Evolutionary conservation across 2,329 filamentous ascomycete genomes (phyloP).

Genomic region (Verticillium isaacii): DNA sequence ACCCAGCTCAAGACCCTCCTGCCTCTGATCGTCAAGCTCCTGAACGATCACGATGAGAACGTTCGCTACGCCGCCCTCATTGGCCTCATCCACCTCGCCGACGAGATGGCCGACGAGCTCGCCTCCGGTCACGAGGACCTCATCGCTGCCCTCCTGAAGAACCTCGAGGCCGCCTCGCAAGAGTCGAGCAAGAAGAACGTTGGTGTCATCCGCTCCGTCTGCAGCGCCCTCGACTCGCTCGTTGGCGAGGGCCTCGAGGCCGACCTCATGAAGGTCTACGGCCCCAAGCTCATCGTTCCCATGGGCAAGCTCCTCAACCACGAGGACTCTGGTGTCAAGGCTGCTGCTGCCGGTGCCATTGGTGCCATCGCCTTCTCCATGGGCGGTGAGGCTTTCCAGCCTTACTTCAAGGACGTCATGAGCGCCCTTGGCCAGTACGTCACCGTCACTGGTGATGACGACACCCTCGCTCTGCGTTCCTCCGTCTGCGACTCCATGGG

Average conservation of each 20-base stretch:
- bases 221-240: constrained; percentile 85
- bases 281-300: constrained; percentile 75
- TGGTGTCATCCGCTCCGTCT: constrained; percentile 83
- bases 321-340: constrained; percentile 84
- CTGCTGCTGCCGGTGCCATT: constrained; percentile 80
- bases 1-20: constrained; percentile 85
- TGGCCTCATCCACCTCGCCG: constrained; percentile 82
- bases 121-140: constrained; percentile 79
- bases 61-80: constrained; percentile 86
- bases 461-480: constrained; percentile 84
- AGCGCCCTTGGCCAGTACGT: constrained; percentile 80
- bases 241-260: constrained; percentile 82
- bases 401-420: constrained; percentile 93
- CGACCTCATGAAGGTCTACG: constrained; percentile 76
- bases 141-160: constrained; percentile 80
- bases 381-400: constrained; percentile 75
- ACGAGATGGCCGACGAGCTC: constrained; percentile 89
- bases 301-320: constrained; percentile 81
- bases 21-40: constrained; percentile 75
- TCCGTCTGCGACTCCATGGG: constrained; percentile 91
- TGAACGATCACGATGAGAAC: constrained; percentile 76
- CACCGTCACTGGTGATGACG: constrained; percentile 80
- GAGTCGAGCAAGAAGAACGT: constrained; percentile 70
- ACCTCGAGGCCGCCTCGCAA: constrained; percentile 76
- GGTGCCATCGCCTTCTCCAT: constrained; percentile 87